Evolutionary conservation across 352 stramenopile species (phyloP).

Genomic region (Blastocystis sp.): DNA sequence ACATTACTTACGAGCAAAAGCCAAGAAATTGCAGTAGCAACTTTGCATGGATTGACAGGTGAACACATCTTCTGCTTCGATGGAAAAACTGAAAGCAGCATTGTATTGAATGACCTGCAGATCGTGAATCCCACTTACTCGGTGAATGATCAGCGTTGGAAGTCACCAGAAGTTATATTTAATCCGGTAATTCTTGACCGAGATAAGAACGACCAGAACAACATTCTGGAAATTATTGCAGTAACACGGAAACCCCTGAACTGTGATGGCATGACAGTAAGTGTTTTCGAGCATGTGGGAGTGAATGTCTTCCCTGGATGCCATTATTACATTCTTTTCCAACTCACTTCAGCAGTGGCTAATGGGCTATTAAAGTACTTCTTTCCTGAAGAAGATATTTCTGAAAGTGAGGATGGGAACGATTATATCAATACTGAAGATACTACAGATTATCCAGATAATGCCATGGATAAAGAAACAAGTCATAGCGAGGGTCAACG

Average conservation of each 20-base stretch:
- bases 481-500: too few relatives aligned
- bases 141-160: neutral
- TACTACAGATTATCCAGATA: too few relatives aligned
- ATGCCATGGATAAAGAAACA: too few relatives aligned
- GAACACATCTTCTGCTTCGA: constrained; percentile 59
- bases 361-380: constrained; percentile 2
- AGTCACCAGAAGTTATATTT: neutral
- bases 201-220: neutral
- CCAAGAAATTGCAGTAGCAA: constrained; percentile 47
- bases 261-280: constrained; percentile 14
- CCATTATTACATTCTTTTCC: constrained; percentile 61
- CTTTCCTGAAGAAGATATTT: constrained; percentile 49
- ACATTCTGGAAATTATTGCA: constrained; percentile 54
- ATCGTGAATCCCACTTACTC: neutral
- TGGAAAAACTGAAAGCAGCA: constrained; percentile 50
- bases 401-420: neutral
- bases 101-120: constrained; percentile 44
- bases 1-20: neutral
- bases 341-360: neutral
- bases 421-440: neutral
- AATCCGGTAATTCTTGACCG: constrained; percentile 40
- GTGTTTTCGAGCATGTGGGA: constrained; percentile 51
- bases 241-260: neutral
- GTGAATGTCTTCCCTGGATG: constrained; percentile 52
- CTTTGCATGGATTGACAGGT: constrained; percentile 3